A percentile compares a stretch with the other conserved stretches of the same genome.
Conservation (phyloP, 1,284 basidiomycete species). For the Mycena citricolor region DNA sequence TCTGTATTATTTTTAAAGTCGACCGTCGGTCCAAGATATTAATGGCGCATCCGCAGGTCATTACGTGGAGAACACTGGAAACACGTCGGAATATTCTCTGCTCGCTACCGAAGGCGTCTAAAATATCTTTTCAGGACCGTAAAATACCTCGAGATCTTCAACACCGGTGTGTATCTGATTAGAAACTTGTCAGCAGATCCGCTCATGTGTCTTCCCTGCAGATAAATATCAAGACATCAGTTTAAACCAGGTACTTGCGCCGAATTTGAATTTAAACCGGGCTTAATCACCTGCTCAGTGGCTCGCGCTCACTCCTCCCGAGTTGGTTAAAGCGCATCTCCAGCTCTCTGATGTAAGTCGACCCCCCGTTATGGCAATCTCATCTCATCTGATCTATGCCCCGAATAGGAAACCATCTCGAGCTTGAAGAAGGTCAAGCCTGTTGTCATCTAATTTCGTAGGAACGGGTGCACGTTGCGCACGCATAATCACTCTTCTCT, state of each 20-base stretch:
- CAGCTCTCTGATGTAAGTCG: slow-evolving; percentile 17
- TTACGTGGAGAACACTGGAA: slow-evolving; percentile 72
- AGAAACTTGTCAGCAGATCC: not conserved
- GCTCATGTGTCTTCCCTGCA: slow-evolving; percentile 25
- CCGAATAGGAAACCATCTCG: slow-evolving; percentile 51
- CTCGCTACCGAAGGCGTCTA: not conserved
- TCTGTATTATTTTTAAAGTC: slow-evolving; percentile 22
- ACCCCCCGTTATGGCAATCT: not conserved
- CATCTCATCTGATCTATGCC: not conserved
- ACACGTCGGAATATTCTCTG: slow-evolving; percentile 34
- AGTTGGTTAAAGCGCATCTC: slow-evolving; percentile 61
- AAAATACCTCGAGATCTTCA: slow-evolving; percentile 66
- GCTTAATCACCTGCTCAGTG: slow-evolving; percentile 41
- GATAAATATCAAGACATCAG: slow-evolving; percentile 65
- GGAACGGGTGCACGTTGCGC: not conserved
- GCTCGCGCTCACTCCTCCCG: slow-evolving; percentile 64
- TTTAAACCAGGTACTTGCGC: slow-evolving; percentile 55
- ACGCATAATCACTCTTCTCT: not conserved
- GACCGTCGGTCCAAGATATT: not conserved
- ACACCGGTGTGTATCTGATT: slow-evolving; percentile 40
- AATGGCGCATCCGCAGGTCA: slow-evolving; percentile 51
- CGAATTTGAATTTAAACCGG: slow-evolving; percentile 9
- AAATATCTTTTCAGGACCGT: slow-evolving; percentile 44
- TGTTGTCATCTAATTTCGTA: slow-evolving; percentile 42
- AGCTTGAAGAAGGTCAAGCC: slow-evolving; percentile 56